These are phyloP conservation scores for Botrytis hyacinthi DNA, from an alignment of 2,329 filamentous ascomycete genomes.

Conservation along the genomic window DNA sequence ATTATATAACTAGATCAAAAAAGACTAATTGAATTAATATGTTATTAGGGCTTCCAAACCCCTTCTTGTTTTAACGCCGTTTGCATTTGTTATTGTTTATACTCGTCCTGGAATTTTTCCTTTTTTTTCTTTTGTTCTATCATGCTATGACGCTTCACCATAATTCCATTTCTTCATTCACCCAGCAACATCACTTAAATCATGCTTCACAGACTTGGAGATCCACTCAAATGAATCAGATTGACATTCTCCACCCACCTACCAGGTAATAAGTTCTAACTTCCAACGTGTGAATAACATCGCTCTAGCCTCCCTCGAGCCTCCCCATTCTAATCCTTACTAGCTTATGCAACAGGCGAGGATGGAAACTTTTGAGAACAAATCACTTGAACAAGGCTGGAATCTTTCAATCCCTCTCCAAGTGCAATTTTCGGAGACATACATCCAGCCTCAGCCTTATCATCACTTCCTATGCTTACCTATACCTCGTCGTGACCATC, in stretches of 20 bases:
- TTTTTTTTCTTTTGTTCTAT: neutral
- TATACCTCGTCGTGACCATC: neutral
- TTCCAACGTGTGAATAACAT: too few relatives aligned
- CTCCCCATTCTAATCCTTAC: slow-evolving; percentile 13
- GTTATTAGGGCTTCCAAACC: neutral
- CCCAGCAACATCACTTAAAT: slow-evolving; percentile 11
- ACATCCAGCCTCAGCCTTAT: neutral
- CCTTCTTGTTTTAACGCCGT: neutral
- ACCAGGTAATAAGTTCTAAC: too few relatives aligned
- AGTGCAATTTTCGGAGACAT: neutral
- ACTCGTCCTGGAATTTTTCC: neutral
- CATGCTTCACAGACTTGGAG: neutral
- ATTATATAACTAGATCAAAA: neutral
- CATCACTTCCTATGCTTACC: neutral
- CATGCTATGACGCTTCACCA: neutral
- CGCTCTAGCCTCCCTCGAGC: neutral
- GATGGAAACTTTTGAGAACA: neutral
- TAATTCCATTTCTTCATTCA: slow-evolving; percentile 11
- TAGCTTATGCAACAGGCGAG: slow-evolving; percentile 6
- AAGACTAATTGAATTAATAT: too few relatives aligned
- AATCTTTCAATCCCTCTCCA: slow-evolving; percentile 1
- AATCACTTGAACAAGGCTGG: neutral
- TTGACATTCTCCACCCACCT: neutral
- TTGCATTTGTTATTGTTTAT: neutral
- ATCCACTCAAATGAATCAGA: neutral